These are phyloP conservation scores for Eucalyptus victrix DNA, from an alignment of 345 rosid genomes.

Conservation along the genomic window DNA sequence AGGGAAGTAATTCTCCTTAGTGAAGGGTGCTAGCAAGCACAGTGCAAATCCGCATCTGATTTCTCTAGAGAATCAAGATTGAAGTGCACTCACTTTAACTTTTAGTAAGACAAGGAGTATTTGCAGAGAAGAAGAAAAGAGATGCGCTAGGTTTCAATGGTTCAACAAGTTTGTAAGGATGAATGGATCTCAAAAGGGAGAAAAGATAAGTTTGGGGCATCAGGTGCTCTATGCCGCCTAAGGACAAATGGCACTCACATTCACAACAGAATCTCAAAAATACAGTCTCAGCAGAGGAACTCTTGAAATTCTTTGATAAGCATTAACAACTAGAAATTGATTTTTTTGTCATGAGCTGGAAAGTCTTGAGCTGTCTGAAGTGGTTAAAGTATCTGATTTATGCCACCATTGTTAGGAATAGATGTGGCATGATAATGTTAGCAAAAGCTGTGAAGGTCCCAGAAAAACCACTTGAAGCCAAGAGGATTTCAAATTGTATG, in stretches of 20 bases:
- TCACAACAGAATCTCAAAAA: background rate
- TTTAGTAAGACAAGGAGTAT: background rate
- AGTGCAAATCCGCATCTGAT: rapidly evolving
- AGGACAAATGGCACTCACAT: background rate
- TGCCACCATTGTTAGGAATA: too few relatives aligned
- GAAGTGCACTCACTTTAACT: background rate
- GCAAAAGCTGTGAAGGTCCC: too few relatives aligned
- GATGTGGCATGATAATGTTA: too few relatives aligned
- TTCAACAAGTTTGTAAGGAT: background rate
- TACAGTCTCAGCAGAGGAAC: background rate
- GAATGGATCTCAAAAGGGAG: background rate
- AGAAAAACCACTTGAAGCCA: too few relatives aligned
- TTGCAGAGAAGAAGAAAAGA: background rate
- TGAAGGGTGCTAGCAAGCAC: background rate
- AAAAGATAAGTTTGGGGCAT: background rate
- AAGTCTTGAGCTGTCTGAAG: too few relatives aligned
- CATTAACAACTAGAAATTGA: too few relatives aligned
- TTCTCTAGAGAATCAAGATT: too few relatives aligned
- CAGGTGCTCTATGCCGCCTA: background rate
- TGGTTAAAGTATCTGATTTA: too few relatives aligned
- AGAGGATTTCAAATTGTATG: too few relatives aligned
- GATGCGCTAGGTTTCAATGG: background rate
- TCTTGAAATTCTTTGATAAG: background rate
- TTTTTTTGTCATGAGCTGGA: too few relatives aligned
- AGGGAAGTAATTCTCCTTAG: too few relatives aligned